These are phyloP conservation scores for Cupressus sempervirens DNA, from an alignment of 75 land plant species.

Conservation along the genomic window DNA sequence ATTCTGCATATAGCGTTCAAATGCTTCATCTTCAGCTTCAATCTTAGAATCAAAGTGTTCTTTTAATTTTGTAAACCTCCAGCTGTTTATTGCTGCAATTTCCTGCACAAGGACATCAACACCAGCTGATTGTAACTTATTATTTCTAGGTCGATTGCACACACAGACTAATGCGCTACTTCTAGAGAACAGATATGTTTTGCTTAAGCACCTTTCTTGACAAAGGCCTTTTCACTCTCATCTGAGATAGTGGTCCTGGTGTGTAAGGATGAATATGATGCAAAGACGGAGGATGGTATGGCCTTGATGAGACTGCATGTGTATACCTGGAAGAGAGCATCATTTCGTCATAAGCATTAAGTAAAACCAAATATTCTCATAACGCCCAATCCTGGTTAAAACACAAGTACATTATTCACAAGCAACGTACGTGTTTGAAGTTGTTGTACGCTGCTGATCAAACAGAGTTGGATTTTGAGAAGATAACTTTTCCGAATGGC, in stretches of 20 bases:
- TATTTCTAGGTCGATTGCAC: background rate
- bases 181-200: background rate
- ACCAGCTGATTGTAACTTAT: background rate
- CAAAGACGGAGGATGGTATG: constrained; percentile 34
- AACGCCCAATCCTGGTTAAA: background rate
- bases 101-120: constrained; percentile 49
- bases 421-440: constrained; percentile 29
- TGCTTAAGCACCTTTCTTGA: constrained; percentile 37
- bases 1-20: constrained; percentile 81
- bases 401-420: background rate
- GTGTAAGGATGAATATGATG: constrained; percentile 34
- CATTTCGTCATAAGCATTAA: background rate
- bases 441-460: constrained; percentile 31
- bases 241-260: constrained; percentile 27
- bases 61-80: constrained; percentile 78
- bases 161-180: background rate
- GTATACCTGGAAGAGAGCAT: background rate
- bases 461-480: constrained; percentile 26
- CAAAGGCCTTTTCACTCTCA: constrained; percentile 47
- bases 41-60: constrained; percentile 49
- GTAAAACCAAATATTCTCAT: background rate
- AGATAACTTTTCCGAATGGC: constrained; percentile 39
- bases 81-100: constrained; percentile 57
- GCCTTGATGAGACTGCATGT: background rate
- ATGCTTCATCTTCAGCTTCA: constrained; percentile 77